A percentile compares a stretch with the other conserved stretches of the same genome.
Conservation (phyloP, 768 basidiomycete species). For the Thelephora aurantiotincta region DNA sequence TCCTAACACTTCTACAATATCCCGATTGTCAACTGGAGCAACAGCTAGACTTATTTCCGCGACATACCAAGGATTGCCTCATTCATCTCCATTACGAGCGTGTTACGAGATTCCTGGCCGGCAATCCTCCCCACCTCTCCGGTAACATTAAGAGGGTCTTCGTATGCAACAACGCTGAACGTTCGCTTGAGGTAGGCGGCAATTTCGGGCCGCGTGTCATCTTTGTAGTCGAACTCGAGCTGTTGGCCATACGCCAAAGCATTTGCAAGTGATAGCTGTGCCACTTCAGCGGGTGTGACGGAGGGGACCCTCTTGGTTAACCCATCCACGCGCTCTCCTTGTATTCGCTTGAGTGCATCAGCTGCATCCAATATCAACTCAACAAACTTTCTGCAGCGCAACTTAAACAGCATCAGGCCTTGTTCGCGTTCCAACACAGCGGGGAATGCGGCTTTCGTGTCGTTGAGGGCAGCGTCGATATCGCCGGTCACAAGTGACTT, state of each 20-base stretch:
- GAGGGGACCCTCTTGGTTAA: slow-evolving; percentile 5
- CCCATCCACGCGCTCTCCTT: slow-evolving; percentile 14
- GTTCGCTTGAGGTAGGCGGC: slow-evolving; percentile 57
- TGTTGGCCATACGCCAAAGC: slow-evolving; percentile 66
- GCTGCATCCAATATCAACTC: slow-evolving; percentile 65
- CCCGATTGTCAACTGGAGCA: slow-evolving; percentile 1
- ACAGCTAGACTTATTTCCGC: not conserved
- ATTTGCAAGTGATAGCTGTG: slow-evolving; percentile 28
- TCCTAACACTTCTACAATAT: slow-evolving; percentile 55
- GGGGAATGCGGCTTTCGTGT: slow-evolving; percentile 44
- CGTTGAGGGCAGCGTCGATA: slow-evolving; percentile 50
- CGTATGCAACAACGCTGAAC: slow-evolving; percentile 69
- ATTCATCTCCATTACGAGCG: slow-evolving; percentile 66
- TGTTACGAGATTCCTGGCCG: slow-evolving; percentile 48
- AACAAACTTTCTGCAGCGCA: slow-evolving; percentile 76
- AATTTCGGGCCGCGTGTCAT: slow-evolving; percentile 47
- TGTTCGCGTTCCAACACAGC: slow-evolving; percentile 50
- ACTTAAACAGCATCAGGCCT: slow-evolving; percentile 63
- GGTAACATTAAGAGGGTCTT: slow-evolving; percentile 54
- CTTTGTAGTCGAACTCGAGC: slow-evolving; percentile 54
- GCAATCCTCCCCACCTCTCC: slow-evolving; percentile 55
- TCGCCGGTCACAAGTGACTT: slow-evolving; percentile 55
- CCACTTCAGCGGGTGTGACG: slow-evolving; percentile 24
- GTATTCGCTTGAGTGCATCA: slow-evolving; percentile 52
- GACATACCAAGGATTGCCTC: slow-evolving; percentile 67